A percentile compares a stretch with the other conserved stretches of the same genome.
These are phyloP conservation scores for Annulohypoxylon maeteangense DNA, from an alignment of 495 filamentous ascomycete genomes.

Conservation along the genomic window DNA sequence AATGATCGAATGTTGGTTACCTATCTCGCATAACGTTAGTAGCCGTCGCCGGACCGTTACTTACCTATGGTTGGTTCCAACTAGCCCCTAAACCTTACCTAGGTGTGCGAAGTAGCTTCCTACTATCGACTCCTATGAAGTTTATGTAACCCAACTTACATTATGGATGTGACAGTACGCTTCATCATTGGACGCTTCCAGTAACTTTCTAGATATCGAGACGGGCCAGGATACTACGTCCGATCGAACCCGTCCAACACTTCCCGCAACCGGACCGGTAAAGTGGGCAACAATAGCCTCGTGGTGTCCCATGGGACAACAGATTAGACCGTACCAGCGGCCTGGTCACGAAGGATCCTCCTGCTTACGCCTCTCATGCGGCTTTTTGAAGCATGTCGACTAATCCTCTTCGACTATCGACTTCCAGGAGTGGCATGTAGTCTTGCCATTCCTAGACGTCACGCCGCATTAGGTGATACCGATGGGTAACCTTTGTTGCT, in stretches of 20 bases:
- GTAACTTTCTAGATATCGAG: neutral
- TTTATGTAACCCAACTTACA: slow-evolving; percentile 11
- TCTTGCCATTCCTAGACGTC: slow-evolving; percentile 20
- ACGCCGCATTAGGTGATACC: slow-evolving; percentile 27
- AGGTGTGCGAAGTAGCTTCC: neutral
- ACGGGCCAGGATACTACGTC: neutral
- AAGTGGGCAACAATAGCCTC: neutral
- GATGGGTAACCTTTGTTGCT: neutral
- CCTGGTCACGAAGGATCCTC: slow-evolving; percentile 1
- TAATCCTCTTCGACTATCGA: neutral
- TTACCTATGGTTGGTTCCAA: neutral
- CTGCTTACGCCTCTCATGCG: neutral
- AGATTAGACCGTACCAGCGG: neutral
- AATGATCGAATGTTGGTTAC: slow-evolving; percentile 7
- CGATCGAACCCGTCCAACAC: neutral
- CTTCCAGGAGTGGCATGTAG: slow-evolving; percentile 1
- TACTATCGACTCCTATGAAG: neutral
- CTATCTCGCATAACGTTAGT: slow-evolving; percentile 25
- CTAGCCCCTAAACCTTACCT: neutral
- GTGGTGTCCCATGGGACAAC: neutral
- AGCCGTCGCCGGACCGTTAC: slow-evolving; percentile 3
- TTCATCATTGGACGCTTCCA: neutral
- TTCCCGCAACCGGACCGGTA: neutral
- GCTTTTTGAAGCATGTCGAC: neutral
- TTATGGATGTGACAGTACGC: neutral